phyloP scores from a whole-genome alignment of 2,329 filamentous ascomycete species.

The Calonectria fujianensis region DNA sequence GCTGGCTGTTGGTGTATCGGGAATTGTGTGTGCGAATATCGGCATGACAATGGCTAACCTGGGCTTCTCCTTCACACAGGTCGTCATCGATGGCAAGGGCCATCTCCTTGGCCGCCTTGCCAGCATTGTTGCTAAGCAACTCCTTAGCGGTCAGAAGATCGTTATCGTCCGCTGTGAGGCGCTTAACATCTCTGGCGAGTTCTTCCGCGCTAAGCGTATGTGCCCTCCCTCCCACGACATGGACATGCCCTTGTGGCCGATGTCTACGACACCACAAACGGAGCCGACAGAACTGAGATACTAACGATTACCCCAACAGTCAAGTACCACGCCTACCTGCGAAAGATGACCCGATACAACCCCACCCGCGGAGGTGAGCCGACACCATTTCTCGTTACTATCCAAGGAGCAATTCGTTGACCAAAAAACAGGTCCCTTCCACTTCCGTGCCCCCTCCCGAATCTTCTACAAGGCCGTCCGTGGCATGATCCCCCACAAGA shows the following conservation, averaged over 20 bases:
- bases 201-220: conserved; percentile 99
- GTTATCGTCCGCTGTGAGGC: conserved; percentile 99
- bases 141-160: conserved; percentile 99
- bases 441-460: conserved; percentile 98
- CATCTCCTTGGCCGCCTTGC: conserved; percentile 99
- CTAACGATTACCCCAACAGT: conserved; percentile 80
- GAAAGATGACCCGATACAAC: conserved; percentile 99
- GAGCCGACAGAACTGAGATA: conserved; percentile 44
- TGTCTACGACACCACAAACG: conserved; percentile 41
- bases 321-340: conserved; percentile 99
- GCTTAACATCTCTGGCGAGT: conserved; percentile 99
- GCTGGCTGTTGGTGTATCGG: conserved; percentile 37
- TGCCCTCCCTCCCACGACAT: conserved; percentile 61
- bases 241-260: conserved; percentile 46
- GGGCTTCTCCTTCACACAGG: conserved; percentile 69
- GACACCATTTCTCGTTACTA: conserved; percentile 40
- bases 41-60: conserved; percentile 50
- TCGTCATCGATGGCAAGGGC: conserved; percentile 99
- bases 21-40: conserved; percentile 44
- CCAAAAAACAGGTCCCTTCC: conserved; percentile 87
- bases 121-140: conserved; percentile 98
- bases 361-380: conserved; percentile 95
- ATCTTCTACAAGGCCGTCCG: conserved; percentile 99
- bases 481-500: conserved; percentile 99
- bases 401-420: conserved; percentile 60